Base-by-base conservation (phyloP, 2,329 filamentous ascomycete species). In the Sporothrix phasma region DNA sequence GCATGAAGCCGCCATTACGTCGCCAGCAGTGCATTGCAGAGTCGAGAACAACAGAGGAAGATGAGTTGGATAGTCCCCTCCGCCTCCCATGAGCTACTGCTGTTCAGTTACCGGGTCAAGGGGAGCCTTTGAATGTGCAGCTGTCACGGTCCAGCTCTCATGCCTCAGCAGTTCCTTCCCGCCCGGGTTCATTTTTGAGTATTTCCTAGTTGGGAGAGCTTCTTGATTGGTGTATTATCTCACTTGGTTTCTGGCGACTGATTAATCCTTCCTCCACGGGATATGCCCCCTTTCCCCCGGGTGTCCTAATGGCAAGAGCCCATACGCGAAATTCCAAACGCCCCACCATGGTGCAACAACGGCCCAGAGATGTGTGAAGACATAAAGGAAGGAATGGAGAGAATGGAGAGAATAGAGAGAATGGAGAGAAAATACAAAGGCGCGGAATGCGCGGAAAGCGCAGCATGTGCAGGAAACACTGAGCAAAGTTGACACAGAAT, bases 311-410 rank as follows among this genome's bases (percentile, higher is more conserved):
- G 41, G 29, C 41, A 61, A 47, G 11, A 53, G 31, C 43, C 22
- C 26, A 7, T 24, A 43, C 46, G 64, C 53, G 29, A 60, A 63
- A 64, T 56, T 63, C 61, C 65, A 65, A 67, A 67, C 66, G 62
- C 66, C 66, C 62, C 45, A n/a, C 63, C 64, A 63, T 64, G 64
- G 37, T 53, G 64, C 66, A 66, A 11, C 62, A 62, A 59, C 59
- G 43, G 61, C 58, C 41, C 39, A 63, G 56, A 46, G 8, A 19
- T 19, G 49, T 26, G 31, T 22, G 26, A 39, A 43, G 29, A 45
- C 1, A 13, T 43, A 53, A n/a, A n/a, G n/a, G 29, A 49, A 49
- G 31, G n/a, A 46, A 37, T 49, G 5, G 29, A 56, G 47, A 15
- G 24, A 62, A 31, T 37, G n/a, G 29, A 49, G 43, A 22, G n/a